Evolutionary conservation across 2,329 filamentous ascomycete species (phyloP).

Genomic region (Diplocarpon mali): DNA sequence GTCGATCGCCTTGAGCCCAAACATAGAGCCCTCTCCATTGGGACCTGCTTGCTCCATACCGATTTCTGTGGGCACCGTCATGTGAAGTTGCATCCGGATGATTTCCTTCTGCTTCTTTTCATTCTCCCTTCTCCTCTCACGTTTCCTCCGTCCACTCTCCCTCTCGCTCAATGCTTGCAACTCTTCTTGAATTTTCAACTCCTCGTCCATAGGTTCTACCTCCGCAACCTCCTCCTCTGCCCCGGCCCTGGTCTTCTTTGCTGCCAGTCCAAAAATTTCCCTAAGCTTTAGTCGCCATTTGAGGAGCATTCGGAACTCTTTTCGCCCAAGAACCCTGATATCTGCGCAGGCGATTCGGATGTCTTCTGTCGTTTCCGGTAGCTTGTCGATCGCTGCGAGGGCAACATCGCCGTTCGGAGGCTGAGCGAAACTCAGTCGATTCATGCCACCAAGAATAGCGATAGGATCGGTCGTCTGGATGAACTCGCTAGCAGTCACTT

Average conservation of each 20-base stretch:
- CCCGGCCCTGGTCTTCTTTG: conserved; percentile 44
- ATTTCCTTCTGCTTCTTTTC: conserved; percentile 92
- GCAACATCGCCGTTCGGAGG: conserved; percentile 74
- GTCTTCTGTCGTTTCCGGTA: conserved; percentile 79
- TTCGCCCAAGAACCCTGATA: conserved; percentile 81
- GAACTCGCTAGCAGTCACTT: conserved; percentile 80
- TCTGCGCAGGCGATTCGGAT: conserved; percentile 70
- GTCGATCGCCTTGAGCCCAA: conserved; percentile 72
- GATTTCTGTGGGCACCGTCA: conserved; percentile 92
- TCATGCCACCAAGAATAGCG: conserved; percentile 75
- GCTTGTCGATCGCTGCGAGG: conserved; percentile 70
- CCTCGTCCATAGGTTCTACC: conserved; percentile 87
- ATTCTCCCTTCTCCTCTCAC: conserved; percentile 77
- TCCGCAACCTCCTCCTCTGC: conserved; percentile 60
- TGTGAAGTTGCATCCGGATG: conserved; percentile 92
- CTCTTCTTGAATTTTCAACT: conserved; percentile 81
- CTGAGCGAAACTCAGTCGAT: conserved; percentile 75
- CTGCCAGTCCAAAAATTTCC: conserved; percentile 78
- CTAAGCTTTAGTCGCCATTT: conserved; percentile 84
- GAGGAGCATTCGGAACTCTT: conserved; percentile 84
- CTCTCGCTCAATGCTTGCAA: conserved; percentile 73
- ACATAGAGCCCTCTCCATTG: conserved; percentile 72
- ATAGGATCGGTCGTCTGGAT: conserved; percentile 92
- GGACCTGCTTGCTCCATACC: conserved; percentile 80
- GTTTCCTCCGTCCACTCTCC: conserved; percentile 65